Evolutionary conservation across 73 alveolate species (phyloP), one percentile per base, ranked within the genome.

Genomic region (Tetrahymena borealis): DNA sequence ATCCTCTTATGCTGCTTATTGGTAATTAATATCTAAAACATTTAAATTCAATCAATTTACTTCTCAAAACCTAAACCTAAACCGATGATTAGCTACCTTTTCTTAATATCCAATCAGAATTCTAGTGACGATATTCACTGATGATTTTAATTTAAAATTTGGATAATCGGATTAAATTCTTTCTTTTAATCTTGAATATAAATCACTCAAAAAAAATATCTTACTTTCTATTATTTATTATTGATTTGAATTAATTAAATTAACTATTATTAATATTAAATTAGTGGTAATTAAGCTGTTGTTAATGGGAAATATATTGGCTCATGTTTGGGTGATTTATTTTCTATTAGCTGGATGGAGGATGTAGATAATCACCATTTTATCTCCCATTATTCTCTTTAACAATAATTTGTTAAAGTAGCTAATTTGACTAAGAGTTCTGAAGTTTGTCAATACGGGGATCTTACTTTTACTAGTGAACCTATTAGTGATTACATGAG

Each of bases 271-370:
- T n/a, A 24, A 20, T 24, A 60, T 24, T 20, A 60, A 60, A 0
- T n/a, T n/a, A 60, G 85, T 60, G 85, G 85, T 60, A 13, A 24
- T 60, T 98, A 97, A 18, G 99, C 98, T 78, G 40, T 37, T 79
- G 98, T 98, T 40, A 91, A 97, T 41, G 99, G 99, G 91, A 95
- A 95, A 92, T 95, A 94, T 96, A 94, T 99, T 91, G 99, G 99
- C 42, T 95, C 99, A 78, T 99, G 99, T 98, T 95, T 99, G 42
- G 99, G 99, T 11, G 99, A 99, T 95, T 98, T 97, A 91, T 99
- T 95, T 97, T 95, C 99, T 32, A 98, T 97, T 32, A 98, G 96
- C 95, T 99, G 99, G 99, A 97, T 99, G 99, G 99, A 99, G 96
- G 98, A 98, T 91, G 79, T 97, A 37, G 99, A 98, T 91, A 94